These are phyloP conservation scores for Ceratobasidium theobromae DNA, from an alignment of 1,284 basidiomycete species.

Conservation along the genomic window DNA sequence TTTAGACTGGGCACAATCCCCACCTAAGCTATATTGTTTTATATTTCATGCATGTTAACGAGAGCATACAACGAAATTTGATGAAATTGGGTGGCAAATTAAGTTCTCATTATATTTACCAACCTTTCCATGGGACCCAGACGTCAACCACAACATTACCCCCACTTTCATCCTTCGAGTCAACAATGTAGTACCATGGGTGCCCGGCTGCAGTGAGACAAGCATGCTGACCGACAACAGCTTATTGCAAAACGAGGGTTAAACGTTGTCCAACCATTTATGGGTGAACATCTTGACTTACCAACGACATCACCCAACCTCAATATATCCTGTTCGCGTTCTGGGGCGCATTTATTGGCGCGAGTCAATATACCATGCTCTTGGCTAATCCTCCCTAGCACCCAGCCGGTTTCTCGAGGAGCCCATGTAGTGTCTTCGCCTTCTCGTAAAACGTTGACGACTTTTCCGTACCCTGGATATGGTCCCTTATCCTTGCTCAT, in stretches of 20 bases:
- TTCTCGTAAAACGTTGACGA: slow-evolving; percentile 46
- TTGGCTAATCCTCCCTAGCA: slow-evolving; percentile 59
- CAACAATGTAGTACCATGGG: slow-evolving; percentile 82
- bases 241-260: slow-evolving; percentile 44
- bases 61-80: not conserved
- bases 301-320: slow-evolving; percentile 31
- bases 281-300: not conserved
- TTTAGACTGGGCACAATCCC: slow-evolving; percentile 33
- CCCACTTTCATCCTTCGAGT: slow-evolving; percentile 52
- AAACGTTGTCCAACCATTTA: slow-evolving; percentile 7
- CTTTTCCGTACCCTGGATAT: slow-evolving; percentile 67
- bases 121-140: slow-evolving; percentile 90
- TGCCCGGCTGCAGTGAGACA: slow-evolving; percentile 76
- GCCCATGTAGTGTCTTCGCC: slow-evolving; percentile 11
- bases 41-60: too few relatives aligned
- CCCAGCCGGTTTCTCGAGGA: slow-evolving; percentile 61
- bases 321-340: not conserved
- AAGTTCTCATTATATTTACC: slow-evolving; percentile 50
- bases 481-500: slow-evolving; percentile 84
- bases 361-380: slow-evolving; percentile 74
- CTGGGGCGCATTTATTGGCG: slow-evolving; percentile 1
- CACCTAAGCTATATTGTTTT: not conserved
- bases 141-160: slow-evolving; percentile 68
- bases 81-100: not conserved
- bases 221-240: slow-evolving; percentile 74